Evolutionary conservation across 805 yeast genomes (phyloP), one percentile per base, ranked within the genome.

Genomic region (Candida verbasci): DNA sequence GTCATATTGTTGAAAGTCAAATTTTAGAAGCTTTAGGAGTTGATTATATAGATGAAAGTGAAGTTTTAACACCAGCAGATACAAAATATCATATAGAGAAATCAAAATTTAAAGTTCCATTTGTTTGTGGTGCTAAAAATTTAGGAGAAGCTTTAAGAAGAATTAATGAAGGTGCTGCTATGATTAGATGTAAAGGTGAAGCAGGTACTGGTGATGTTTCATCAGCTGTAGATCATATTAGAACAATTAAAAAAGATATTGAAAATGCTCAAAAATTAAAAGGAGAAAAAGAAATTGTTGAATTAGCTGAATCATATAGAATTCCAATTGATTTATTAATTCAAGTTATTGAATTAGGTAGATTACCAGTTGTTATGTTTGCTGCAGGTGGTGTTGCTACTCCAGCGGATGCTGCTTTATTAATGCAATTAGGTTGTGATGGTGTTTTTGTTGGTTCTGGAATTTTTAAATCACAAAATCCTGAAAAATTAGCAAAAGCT

Each of bases 351-450:
- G 69, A 68, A 29, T 63, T 66, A 44, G 57, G 62, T 8, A 76
- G 77, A 50, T 69, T 84, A 43, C 89, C 89, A 1, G 94, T 84
- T 29, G 93, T 85, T 38, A 84, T 82, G 64, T 84, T 84, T 53
- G 91, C 93, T 27, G 93, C 93, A 20, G 94, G 94, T 29, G 94
- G 94, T 41, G 82, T 84, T 35, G 93, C 94, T 8, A 82, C 94
- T 9, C 94, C 94, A 23, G 80, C 89, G 7, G 94, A 84, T 58
- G 94, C 94, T 17, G 93, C 93, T 15, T 62, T 85, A 45, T 78
- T 86, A 58, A 84, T 85, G 62, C 60, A 56, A 49, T 53, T 58
- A 40, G 63, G 63, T 10, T 54, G 60, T 40, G 61, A 58, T 38
- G 62, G 63, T 37, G 57, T 56, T 9, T 58, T 58, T 37, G 63